Base-by-base conservation (phyloP, 495 filamentous ascomycete genomes). In the Neurospora sp. region DNA sequence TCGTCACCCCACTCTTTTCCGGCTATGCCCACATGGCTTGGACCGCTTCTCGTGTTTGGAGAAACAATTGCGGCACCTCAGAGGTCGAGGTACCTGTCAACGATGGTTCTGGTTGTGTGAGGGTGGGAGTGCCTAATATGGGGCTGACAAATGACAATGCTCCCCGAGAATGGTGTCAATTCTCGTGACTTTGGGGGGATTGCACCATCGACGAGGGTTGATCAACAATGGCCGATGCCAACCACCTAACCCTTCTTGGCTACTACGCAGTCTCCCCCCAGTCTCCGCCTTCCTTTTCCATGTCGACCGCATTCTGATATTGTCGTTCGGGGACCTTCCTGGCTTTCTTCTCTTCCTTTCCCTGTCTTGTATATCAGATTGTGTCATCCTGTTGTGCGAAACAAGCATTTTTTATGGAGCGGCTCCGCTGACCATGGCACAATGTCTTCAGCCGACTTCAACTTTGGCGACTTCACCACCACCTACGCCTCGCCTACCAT, bases 391-490 rank as follows among this genome's bases (percentile, higher is more conserved):
- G 73, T 75, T 74, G 69, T 53, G 44, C n/a, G 31, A 27, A 22
- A 37, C 27, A 16, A 73, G 17, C 45, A 42, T 59, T 68, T 17
- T 65, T 17, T 65, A 65, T 68, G 70, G 59, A 35, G 10, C 20
- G 59, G 37, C 61, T 68, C 16, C 35, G 77, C 78, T 80, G 76
- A 80, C 77, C 77, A 82, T 83, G 81, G 78, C 78, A 82, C 79
- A 71, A 85, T 85, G 83, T 79, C 83, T 82, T 78, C 83, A 86
- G 83, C 81, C 78, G 83, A 86, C 73, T 86, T 84, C 71, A 82
- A 80, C 77, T 83, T 84, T 71, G 79, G 82, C 71, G 84, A 85
- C 65, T 86, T 83, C 73, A 74, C 69, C 77, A 82, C 81, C 78
- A 79, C 74, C 70, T 86, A 85, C 76, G 79, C 81, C 75, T 82